A percentile compares a stretch with the other conserved stretches of the same genome.
Conservation (phyloP, 306 rosid species). For the Gynostemma pentaphyllum region DNA sequence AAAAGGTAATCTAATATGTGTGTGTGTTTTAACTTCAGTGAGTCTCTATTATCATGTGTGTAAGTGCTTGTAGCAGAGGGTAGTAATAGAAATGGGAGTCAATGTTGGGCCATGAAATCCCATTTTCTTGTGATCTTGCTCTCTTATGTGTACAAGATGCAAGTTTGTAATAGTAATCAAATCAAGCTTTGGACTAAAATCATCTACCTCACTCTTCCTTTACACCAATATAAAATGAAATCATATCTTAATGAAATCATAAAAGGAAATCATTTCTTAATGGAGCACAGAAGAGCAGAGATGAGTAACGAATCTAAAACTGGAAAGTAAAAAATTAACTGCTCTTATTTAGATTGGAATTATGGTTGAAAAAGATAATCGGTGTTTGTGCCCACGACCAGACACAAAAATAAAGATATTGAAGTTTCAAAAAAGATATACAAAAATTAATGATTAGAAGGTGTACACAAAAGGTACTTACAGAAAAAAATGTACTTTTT, state of each 20-base stretch:
- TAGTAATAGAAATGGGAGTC: background rate
- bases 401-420: background rate
- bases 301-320: background rate
- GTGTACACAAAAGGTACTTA: slow-evolving; percentile 13
- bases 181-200: background rate
- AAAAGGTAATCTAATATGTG: background rate
- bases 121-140: slow-evolving; percentile 1
- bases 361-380: background rate
- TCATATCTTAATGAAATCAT: background rate
- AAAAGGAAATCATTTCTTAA: too few relatives aligned
- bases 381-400: slow-evolving; percentile 1
- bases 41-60: background rate
- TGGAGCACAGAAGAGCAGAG: background rate
- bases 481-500: slow-evolving; percentile 20
- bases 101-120: background rate
- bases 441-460: too few relatives aligned
- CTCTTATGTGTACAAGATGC: background rate
- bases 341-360: background rate
- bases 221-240: background rate
- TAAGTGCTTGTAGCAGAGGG: background rate
- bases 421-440: slow-evolving; percentile 38
- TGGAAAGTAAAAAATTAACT: background rate
- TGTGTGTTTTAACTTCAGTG: background rate
- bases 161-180: slow-evolving; percentile 5
- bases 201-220: background rate